Conservation (phyloP, 2,329 filamentous ascomycete genomes). For the Colletotrichum costaricense region DNA sequence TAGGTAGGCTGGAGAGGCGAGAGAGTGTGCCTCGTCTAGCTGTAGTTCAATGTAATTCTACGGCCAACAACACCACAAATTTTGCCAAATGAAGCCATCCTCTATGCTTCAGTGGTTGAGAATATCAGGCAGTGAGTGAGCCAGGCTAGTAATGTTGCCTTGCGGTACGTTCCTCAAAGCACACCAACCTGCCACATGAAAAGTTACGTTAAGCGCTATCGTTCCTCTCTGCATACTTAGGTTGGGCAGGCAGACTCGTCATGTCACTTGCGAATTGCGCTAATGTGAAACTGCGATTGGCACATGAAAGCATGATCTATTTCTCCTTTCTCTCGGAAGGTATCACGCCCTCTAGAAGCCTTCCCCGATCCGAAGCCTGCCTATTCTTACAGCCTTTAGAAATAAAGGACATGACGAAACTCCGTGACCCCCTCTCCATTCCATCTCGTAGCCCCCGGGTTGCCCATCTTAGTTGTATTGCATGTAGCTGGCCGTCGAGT, state of each 20-base stretch:
- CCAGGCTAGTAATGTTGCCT: too few species aligned
- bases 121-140: too few species aligned
- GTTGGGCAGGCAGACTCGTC: too few species aligned
- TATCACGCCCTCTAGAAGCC: slow-evolving; percentile 33
- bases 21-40: neutral
- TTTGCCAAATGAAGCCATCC: neutral
- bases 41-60: slow-evolving; percentile 23
- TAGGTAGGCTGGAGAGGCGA: neutral
- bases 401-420: slow-evolving; percentile 30
- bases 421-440: slow-evolving; percentile 11
- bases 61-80: neutral
- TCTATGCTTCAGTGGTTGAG: too few species aligned
- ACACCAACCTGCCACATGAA: neutral
- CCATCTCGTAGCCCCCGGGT: neutral
- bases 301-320: slow-evolving; percentile 34
- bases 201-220: too few species aligned
- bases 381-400: slow-evolving; percentile 40
- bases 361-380: slow-evolving; percentile 36
- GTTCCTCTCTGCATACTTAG: too few species aligned
- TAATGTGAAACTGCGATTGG: neutral
- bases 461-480: slow-evolving; percentile 86
- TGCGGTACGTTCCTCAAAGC: neutral
- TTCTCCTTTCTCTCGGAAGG: slow-evolving; percentile 30
- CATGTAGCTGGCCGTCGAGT: slow-evolving; percentile 97
- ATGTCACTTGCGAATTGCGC: neutral